Evolutionary conservation across 768 basidiomycete species (phyloP).

Genomic region (Boletellus emodensis): DNA sequence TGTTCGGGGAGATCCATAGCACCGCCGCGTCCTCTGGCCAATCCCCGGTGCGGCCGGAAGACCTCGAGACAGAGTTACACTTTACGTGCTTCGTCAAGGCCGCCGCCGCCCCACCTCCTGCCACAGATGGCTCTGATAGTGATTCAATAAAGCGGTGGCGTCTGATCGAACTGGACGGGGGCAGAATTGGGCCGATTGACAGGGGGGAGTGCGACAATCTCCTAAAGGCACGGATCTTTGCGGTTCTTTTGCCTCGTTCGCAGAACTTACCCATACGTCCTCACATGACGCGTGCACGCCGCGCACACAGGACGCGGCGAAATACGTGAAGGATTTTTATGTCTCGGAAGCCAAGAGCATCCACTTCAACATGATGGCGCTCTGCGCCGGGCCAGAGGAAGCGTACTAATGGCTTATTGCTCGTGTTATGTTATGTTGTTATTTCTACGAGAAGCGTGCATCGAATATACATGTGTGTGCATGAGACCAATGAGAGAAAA

Average conservation of each 20-base stretch:
- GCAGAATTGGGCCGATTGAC: slow-evolving; percentile 75
- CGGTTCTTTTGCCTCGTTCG: too few relatives aligned
- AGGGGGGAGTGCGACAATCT: slow-evolving; percentile 61
- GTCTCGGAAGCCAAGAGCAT: slow-evolving; percentile 36
- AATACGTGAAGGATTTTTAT: slow-evolving; percentile 42
- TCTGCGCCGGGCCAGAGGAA: slow-evolving; percentile 31
- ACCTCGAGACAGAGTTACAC: slow-evolving; percentile 74
- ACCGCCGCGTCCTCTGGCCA: slow-evolving; percentile 69
- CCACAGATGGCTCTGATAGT: slow-evolving; percentile 4
- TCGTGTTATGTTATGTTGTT: neutral
- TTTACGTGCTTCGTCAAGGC: slow-evolving; percentile 85
- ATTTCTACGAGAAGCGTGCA: slow-evolving; percentile 9
- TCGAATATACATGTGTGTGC: neutral
- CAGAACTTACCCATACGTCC: too few relatives aligned
- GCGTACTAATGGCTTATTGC: slow-evolving; percentile 7
- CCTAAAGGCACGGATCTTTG: slow-evolving; percentile 40
- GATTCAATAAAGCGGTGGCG: slow-evolving; percentile 34
- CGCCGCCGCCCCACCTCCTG: slow-evolving; percentile 34
- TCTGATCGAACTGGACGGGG: slow-evolving; percentile 83
- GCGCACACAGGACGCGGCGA: slow-evolving; percentile 41
- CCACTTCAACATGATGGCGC: slow-evolving; percentile 47
- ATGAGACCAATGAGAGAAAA: neutral
- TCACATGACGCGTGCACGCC: too few relatives aligned
- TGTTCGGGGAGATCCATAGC: slow-evolving; percentile 77
- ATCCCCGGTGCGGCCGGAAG: slow-evolving; percentile 49